These are phyloP conservation scores for Trypanosoma conorhini DNA, from an alignment of 208 protist species.

Conservation along the genomic window DNA sequence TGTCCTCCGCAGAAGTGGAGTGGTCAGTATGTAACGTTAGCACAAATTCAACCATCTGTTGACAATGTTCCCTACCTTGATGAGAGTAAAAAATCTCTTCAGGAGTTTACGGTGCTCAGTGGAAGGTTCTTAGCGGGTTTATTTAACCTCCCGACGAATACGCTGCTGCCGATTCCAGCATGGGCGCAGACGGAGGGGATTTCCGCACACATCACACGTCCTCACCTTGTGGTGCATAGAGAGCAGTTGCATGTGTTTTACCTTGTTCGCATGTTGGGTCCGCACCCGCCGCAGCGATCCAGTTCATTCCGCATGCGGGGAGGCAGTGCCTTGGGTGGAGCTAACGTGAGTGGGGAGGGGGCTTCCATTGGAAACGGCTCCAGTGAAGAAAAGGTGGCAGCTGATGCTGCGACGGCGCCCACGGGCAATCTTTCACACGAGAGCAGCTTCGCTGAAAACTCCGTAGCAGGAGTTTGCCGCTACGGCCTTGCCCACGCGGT, in stretches of 20 bases:
- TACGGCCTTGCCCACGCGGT: slow-evolving; percentile 47
- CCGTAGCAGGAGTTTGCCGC: slow-evolving; percentile 7
- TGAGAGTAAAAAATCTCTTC: slow-evolving; percentile 19
- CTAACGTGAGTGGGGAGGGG: background rate
- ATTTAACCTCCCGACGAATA: slow-evolving; percentile 24
- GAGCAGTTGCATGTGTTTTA: slow-evolving; percentile 59
- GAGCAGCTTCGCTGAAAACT: background rate
- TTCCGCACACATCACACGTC: slow-evolving; percentile 32
- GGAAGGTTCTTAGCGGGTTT: slow-evolving; percentile 32
- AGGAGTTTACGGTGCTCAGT: slow-evolving; percentile 43
- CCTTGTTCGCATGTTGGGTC: slow-evolving; percentile 28
- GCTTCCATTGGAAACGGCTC: background rate
- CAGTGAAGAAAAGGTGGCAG: background rate
- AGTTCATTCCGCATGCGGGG: background rate
- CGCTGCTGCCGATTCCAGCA: slow-evolving; percentile 40
- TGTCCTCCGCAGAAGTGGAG: slow-evolving; percentile 42
- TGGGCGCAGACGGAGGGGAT: slow-evolving; percentile 42
- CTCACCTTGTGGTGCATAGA: slow-evolving; percentile 33
- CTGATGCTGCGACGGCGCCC: background rate
- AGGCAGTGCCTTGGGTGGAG: background rate
- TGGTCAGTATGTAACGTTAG: slow-evolving; percentile 33
- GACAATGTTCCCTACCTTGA: slow-evolving; percentile 14
- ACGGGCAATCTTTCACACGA: background rate
- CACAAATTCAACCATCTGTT: slow-evolving; percentile 15
- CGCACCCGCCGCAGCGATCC: background rate